These are phyloP conservation scores for Albophoma yamanashiensis DNA, from an alignment of 2,329 filamentous ascomycete species.

Conservation along the genomic window DNA sequence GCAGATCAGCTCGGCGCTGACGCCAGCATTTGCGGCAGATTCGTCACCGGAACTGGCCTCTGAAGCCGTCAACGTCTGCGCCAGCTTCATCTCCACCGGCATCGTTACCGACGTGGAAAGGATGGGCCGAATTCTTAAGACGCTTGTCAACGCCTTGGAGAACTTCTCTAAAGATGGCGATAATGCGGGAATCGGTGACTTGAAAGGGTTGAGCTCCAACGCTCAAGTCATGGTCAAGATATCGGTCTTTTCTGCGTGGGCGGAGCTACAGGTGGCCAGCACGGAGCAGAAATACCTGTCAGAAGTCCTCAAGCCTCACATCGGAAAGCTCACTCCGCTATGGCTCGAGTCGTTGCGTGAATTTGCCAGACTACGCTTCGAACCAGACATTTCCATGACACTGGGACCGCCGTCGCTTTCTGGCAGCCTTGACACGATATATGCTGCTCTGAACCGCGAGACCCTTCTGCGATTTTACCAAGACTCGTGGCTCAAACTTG, in stretches of 20 bases:
- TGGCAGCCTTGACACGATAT: conserved; percentile 84
- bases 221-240: conserved; percentile 98
- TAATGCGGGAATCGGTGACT: conserved; percentile 79
- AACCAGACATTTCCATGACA: conserved; percentile 92
- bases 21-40: conserved; percentile 89
- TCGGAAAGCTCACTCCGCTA: conserved; percentile 78
- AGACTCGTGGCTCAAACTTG: conserved; percentile 90
- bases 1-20: conserved; percentile 92
- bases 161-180: conserved; percentile 79
- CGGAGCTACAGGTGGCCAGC: conserved; percentile 90
- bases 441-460: conserved; percentile 87
- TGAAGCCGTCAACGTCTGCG: conserved; percentile 93
- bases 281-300: conserved; percentile 82
- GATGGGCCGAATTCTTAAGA: conserved; percentile 97
- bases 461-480: conserved; percentile 94
- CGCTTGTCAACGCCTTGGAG: conserved; percentile 80
- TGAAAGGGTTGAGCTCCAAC: conserved; percentile 88
- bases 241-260: conserved; percentile 94
- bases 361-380: conserved; percentile 85
- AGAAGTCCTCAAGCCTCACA: conserved; percentile 81
- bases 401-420: conserved; percentile 71
- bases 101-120: conserved; percentile 95
- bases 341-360: conserved; percentile 92
- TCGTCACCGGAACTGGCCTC: conserved; percentile 93
- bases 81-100: conserved; percentile 93